These are phyloP conservation scores for Verticillium klebahnii DNA, from an alignment of 2,329 filamentous ascomycete genomes.

Conservation along the genomic window DNA sequence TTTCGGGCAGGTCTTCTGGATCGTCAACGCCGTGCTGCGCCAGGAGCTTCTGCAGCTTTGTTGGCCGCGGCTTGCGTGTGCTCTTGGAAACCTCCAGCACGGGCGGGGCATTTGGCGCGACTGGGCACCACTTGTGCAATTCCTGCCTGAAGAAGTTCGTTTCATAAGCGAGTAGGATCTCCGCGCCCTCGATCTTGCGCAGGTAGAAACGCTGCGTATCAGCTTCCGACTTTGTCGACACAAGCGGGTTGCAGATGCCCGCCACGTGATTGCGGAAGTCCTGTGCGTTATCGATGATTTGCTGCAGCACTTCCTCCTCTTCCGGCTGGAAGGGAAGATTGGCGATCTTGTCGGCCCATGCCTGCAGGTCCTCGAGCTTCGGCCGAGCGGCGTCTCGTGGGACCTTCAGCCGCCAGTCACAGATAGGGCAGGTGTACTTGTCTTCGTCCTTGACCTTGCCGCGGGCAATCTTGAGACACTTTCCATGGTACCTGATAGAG, in stretches of 20 bases:
- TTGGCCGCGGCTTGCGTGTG: constrained; percentile 91
- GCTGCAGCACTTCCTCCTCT: constrained; percentile 81
- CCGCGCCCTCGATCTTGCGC: constrained; percentile 93
- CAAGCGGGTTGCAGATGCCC: constrained; percentile 73
- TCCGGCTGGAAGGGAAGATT: constrained; percentile 89
- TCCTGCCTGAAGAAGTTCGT: constrained; percentile 98
- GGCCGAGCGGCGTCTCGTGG: constrained; percentile 92
- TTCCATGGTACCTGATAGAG: constrained; percentile 79
- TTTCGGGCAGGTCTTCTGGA: constrained; percentile 82
- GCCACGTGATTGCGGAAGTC: constrained; percentile 80
- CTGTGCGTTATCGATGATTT: constrained; percentile 80
- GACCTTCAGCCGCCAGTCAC: constrained; percentile 95
- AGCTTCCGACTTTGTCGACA: constrained; percentile 79
- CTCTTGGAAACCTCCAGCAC: constrained; percentile 83
- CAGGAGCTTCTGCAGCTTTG: constrained; percentile 94
- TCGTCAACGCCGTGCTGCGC: constrained; percentile 83
- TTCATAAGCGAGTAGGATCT: constrained; percentile 85
- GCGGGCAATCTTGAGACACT: constrained; percentile 94
- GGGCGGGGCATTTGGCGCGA: constrained; percentile 80
- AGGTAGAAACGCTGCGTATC: constrained; percentile 91
- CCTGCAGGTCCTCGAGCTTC: constrained; percentile 83
- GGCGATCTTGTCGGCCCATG: constrained; percentile 79
- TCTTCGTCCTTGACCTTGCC: constrained; percentile 98
- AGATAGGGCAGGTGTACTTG: constrained; percentile 97
- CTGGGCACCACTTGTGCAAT: constrained; percentile 89